Evolutionary conservation across 75 land plant species (phyloP).

Genomic region (Isoetes taiwanensis): DNA sequence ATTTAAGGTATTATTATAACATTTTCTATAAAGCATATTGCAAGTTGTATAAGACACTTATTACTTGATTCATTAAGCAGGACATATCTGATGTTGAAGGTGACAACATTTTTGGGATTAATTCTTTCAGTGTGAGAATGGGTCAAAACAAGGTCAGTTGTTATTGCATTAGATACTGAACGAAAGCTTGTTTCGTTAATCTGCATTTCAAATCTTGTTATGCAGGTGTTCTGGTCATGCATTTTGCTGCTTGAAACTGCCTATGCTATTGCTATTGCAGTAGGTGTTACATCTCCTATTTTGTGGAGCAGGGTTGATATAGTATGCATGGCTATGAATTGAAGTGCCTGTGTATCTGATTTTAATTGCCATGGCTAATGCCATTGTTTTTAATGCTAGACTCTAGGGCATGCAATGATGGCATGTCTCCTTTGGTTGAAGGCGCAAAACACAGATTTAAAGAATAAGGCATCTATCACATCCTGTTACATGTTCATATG

Average conservation of each 20-base stretch:
- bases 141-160: slow-evolving; percentile 55
- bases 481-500: slow-evolving; percentile 97
- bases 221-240: slow-evolving; percentile 93
- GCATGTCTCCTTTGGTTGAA: slow-evolving; percentile 58
- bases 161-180: too few species aligned
- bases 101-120: slow-evolving; percentile 77
- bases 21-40: not conserved
- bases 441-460: slow-evolving; percentile 50
- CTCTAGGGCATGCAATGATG: slow-evolving; percentile 52
- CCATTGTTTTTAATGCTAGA: slow-evolving; percentile 34
- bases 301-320: slow-evolving; percentile 61
- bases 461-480: slow-evolving; percentile 63
- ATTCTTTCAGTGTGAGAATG: slow-evolving; percentile 70
- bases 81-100: slow-evolving; percentile 98
- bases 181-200: too few species aligned
- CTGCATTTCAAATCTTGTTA: not conserved
- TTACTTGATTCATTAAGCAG: slow-evolving; percentile 19
- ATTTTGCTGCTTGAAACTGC: slow-evolving; percentile 71
- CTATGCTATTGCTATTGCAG: slow-evolving; percentile 46
- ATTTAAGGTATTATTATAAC: slow-evolving; percentile 74
- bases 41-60: not conserved
- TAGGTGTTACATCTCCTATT: slow-evolving; percentile 41
- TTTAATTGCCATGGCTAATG: too few species aligned
- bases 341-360: too few species aligned
- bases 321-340: too few species aligned